These are phyloP conservation scores for Dactylonectria estremocensis DNA, from an alignment of 2,329 filamentous ascomycete species.

Conservation along the genomic window DNA sequence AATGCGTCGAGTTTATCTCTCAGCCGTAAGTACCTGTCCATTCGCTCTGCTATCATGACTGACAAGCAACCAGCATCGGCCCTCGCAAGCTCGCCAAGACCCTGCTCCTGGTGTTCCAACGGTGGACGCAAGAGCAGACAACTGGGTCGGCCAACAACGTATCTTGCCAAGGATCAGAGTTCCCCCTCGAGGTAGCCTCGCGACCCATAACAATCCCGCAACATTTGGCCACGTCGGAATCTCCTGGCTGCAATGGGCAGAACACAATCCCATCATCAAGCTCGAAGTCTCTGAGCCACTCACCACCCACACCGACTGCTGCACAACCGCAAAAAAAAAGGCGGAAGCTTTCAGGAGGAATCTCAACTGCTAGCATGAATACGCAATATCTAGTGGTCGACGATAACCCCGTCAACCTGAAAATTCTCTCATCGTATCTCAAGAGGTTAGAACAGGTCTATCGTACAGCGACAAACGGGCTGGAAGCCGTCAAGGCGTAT, in stretches of 20 bases:
- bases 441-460: constrained; percentile 51
- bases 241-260: background rate
- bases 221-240: background rate
- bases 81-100: constrained; percentile 57
- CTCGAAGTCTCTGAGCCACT: background rate
- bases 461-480: constrained; percentile 52
- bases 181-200: background rate
- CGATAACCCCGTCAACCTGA: constrained; percentile 43
- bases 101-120: constrained; percentile 46
- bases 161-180: background rate
- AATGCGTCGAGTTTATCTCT: constrained; percentile 56
- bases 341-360: background rate
- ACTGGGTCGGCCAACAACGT: constrained; percentile 9
- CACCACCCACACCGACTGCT: background rate
- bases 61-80: constrained; percentile 48
- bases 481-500: constrained; percentile 53
- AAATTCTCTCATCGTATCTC: constrained; percentile 49
- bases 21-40: constrained; percentile 52
- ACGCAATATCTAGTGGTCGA: constrained; percentile 41
- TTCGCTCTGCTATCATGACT: background rate
- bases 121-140: constrained; percentile 46
- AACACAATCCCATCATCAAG: background rate
- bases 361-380: background rate
- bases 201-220: background rate
- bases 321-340: background rate